phyloP scores from a whole-genome alignment of 2,329 filamentous ascomycete species.

The Alternaria sp. region DNA sequence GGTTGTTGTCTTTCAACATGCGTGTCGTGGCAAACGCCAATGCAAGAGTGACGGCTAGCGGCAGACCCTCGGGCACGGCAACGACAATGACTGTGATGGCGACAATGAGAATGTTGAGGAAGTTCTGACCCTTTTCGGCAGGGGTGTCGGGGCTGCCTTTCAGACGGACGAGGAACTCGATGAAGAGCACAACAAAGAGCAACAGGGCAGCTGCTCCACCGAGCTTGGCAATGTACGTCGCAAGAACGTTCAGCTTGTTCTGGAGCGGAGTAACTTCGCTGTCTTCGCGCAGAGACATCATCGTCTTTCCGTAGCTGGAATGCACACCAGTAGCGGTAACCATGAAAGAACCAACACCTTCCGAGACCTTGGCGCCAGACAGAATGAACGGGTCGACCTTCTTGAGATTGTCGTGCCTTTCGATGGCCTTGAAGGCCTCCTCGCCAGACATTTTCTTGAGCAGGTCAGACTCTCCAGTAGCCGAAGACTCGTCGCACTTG shows the following conservation, averaged over 20 bases:
- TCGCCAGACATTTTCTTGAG: constrained; percentile 73
- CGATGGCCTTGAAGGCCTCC: constrained; percentile 72
- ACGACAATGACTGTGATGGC: constrained; percentile 74
- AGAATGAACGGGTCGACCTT: constrained; percentile 87
- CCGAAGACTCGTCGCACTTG: constrained; percentile 77
- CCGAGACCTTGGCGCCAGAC: constrained; percentile 81
- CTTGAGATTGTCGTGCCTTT: constrained; percentile 67
- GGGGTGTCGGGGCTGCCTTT: constrained; percentile 63
- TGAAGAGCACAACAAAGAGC: constrained; percentile 85
- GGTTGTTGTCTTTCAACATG: constrained; percentile 75
- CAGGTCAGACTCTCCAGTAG: constrained; percentile 77
- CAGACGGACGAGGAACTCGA: constrained; percentile 81
- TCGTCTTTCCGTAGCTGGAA: constrained; percentile 78
- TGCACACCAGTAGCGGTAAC: constrained; percentile 78
- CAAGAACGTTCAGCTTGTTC: constrained; percentile 78
- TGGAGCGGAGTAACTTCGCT: constrained; percentile 82
- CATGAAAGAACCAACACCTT: constrained; percentile 78
- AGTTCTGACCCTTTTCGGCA: constrained; percentile 78
- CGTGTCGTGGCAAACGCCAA: constrained; percentile 73
- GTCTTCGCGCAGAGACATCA: constrained; percentile 80
- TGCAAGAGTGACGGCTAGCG: constrained; percentile 73
- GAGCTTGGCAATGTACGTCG: constrained; percentile 81
- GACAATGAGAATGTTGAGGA: constrained; percentile 70
- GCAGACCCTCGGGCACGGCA: constrained; percentile 73
- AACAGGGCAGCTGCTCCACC: constrained; percentile 80